These are phyloP conservation scores for Achaetomiella virescens DNA, from an alignment of 495 filamentous ascomycete genomes.

Conservation along the genomic window DNA sequence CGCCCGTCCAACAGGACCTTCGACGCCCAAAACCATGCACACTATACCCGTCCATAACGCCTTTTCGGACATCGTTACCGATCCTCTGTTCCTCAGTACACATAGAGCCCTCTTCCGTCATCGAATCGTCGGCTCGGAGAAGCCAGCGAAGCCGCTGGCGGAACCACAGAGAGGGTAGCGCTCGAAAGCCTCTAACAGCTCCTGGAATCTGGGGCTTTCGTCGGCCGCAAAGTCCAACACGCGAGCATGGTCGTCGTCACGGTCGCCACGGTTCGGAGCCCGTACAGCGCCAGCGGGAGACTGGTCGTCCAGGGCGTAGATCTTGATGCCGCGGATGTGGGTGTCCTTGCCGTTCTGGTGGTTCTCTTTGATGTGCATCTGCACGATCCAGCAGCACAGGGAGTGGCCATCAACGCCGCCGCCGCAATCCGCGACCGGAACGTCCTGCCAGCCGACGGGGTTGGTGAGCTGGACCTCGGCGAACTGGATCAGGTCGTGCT, in stretches of 20 bases:
- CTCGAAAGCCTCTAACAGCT: conserved; percentile 23
- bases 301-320: conserved; percentile 68
- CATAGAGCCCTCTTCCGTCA: conserved; percentile 32
- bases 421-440: conserved; percentile 65
- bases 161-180: conserved; percentile 7
- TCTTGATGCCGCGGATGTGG: conserved; percentile 87
- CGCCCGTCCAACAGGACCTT: background rate
- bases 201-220: conserved; percentile 26
- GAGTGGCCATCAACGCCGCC: conserved; percentile 58
- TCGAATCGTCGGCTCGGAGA: conserved; percentile 31
- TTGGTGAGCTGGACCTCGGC: conserved; percentile 68
- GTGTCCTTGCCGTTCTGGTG: conserved; percentile 99
- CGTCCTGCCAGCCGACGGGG: conserved; percentile 85
- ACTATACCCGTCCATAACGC: background rate
- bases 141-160: conserved; percentile 26
- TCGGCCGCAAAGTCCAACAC: conserved; percentile 10
- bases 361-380: conserved; percentile 85
- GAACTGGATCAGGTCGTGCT: conserved; percentile 81
- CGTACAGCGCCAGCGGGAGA: conserved; percentile 12
- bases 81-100: too few species aligned
- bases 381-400: conserved; percentile 76
- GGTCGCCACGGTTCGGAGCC: conserved; percentile 2
- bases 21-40: background rate
- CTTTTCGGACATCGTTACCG: too few species aligned
- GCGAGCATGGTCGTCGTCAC: conserved; percentile 21